Base-by-base conservation (phyloP, 2,329 filamentous ascomycete species). In the Botrytis cinerea region DNA sequence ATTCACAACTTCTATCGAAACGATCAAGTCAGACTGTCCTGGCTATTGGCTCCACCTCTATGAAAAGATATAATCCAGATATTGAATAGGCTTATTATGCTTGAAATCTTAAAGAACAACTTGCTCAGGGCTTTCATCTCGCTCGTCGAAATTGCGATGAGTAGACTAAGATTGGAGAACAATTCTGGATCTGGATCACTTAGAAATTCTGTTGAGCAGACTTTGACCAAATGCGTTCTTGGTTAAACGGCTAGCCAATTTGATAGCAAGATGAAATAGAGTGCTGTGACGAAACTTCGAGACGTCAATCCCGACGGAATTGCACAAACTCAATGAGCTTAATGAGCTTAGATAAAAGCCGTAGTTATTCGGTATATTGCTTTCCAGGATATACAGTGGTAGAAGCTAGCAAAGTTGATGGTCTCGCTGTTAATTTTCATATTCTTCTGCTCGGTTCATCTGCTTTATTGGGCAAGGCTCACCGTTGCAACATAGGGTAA, bases 11-110 rank as follows among this genome's bases (percentile, higher is more conserved):
- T 16, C 48, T n/a, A 1, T 28, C n/a, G n/a, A 28, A 3, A 18
- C 2, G 0, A 4, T 28, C 6, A 9, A 51, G 14, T n/a, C 25
- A 16, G 4, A 14, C 1, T 16, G 48, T 14, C 2, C 25, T 25
- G 25, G 25, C 12, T 51, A 0, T 51, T n/a, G n/a, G 4, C 14
- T n/a, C 10, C 12, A 12, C 48, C 25, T 51, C 25, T 2, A 7
- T 51, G 48, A 4, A 14, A 51, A 7, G 2, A 51, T 1, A n/a
- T 16, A 51, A 5, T 1, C 4, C 22, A 1, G 22, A 51, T 14
- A 25, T 51, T n/a, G 4, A 51, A 32, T 32, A 32, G 32, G 32
- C 32, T 32, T 32, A 32, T 32, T 32, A 1, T 32, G 32, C 32
- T 32, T 32, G 32, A 32, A 32, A 32, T 32, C 22, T 25, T 6